phyloP scores from a whole-genome alignment of 2,329 filamentous ascomycete genomes.

The Pyrenophora tritici-repentis region DNA sequence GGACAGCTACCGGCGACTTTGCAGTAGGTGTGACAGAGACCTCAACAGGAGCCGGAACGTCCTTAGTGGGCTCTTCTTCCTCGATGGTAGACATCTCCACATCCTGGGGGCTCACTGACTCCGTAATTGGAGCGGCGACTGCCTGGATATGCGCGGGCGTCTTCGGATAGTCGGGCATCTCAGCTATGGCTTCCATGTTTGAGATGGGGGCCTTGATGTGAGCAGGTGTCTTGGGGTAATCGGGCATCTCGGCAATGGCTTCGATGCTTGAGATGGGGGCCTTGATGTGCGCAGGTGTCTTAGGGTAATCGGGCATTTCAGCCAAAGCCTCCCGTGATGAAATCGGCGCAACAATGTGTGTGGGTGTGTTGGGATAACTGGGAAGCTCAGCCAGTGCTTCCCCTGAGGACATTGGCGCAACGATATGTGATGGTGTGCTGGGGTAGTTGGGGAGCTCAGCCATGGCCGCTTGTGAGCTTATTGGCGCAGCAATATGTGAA shows the following conservation, averaged over 20 bases:
- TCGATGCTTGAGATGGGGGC: slow-evolving; percentile 8
- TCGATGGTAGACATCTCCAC: background rate
- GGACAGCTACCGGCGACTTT: background rate
- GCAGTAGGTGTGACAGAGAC: slow-evolving; percentile 5
- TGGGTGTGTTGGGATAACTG: slow-evolving; percentile 10
- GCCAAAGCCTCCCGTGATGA: background rate
- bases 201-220: slow-evolving; percentile 6
- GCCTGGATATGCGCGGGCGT: slow-evolving; percentile 9
- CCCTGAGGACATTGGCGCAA: slow-evolving; percentile 7
- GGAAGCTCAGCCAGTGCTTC: slow-evolving; percentile 16
- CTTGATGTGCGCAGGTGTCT: slow-evolving; percentile 17
- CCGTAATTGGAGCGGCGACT: background rate
- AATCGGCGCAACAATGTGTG: slow-evolving; percentile 11
- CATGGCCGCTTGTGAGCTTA: slow-evolving; percentile 21
- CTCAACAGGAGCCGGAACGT: background rate
- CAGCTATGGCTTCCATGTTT: background rate
- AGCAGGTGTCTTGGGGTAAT: slow-evolving; percentile 20
- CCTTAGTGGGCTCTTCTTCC: background rate
- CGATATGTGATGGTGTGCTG: slow-evolving; percentile 26
- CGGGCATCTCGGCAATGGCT: slow-evolving; percentile 21
- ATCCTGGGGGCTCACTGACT: background rate
- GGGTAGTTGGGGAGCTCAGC: slow-evolving; percentile 30
- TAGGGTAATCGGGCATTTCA: slow-evolving; percentile 16
- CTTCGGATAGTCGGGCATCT: slow-evolving; percentile 3
- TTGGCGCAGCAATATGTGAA: slow-evolving; percentile 26